A percentile compares a stretch with the other conserved stretches of the same genome.
Evolutionary conservation across 495 filamentous ascomycete species (phyloP).

Genomic region (Cercophora sp.): DNA sequence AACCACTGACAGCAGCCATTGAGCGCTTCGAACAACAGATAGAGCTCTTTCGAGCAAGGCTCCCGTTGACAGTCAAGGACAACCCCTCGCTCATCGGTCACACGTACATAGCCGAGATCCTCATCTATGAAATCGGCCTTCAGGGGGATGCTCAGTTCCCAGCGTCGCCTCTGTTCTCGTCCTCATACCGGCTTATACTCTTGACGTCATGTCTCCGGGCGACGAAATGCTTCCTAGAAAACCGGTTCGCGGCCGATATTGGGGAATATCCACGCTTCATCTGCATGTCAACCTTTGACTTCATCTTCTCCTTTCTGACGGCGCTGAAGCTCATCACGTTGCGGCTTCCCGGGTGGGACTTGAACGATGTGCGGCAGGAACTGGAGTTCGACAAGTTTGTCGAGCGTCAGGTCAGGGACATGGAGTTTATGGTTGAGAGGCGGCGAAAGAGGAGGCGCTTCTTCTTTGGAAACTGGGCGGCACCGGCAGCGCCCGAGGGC

Average conservation of each 20-base stretch:
- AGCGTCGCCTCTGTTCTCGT: neutral
- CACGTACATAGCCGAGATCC: slow-evolving; percentile 24
- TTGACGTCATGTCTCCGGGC: slow-evolving; percentile 21
- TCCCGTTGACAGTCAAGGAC: slow-evolving; percentile 19
- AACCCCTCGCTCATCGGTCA: slow-evolving; percentile 23
- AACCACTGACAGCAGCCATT: slow-evolving; percentile 17
- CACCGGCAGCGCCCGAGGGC: neutral
- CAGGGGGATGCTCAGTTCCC: neutral
- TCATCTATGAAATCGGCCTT: slow-evolving; percentile 27
- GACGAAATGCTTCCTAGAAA: slow-evolving; percentile 16
- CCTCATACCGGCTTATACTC: slow-evolving; percentile 9
- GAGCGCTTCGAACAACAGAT: slow-evolving; percentile 22
- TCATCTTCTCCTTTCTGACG: slow-evolving; percentile 26
- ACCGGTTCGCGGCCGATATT: slow-evolving; percentile 12
- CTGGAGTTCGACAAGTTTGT: slow-evolving; percentile 18
- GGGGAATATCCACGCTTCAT: slow-evolving; percentile 23
- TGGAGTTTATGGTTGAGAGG: slow-evolving; percentile 15
- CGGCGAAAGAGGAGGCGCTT: slow-evolving; percentile 5
- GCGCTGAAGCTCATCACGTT: slow-evolving; percentile 25
- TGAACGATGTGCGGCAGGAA: slow-evolving; percentile 13
- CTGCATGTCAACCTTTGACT: slow-evolving; percentile 24
- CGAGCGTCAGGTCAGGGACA: slow-evolving; percentile 18
- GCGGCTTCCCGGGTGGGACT: slow-evolving; percentile 23
- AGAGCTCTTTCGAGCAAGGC: slow-evolving; percentile 6
- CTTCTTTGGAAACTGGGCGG: neutral